A percentile compares a stretch with the other conserved stretches of the same genome.
phyloP scores from a whole-genome alignment of 2,329 filamentous ascomycete species.

The Colletotrichum spinosum region DNA sequence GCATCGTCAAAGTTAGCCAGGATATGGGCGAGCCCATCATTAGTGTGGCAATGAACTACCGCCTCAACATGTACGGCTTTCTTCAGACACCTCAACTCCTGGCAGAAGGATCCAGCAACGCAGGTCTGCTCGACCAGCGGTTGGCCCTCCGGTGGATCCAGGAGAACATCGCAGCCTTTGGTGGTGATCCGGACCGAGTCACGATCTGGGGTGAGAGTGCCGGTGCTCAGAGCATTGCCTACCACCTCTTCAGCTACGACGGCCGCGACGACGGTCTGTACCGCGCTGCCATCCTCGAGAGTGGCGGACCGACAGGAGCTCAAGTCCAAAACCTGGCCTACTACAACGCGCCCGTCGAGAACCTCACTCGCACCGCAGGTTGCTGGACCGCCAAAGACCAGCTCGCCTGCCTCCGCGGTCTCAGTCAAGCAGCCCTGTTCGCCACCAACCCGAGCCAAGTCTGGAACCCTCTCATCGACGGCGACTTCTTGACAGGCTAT shows the following conservation, averaged over 20 bases:
- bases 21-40: conserved; percentile 65
- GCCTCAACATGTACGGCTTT: conserved; percentile 65
- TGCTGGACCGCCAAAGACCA: conserved; percentile 50
- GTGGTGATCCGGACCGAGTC: conserved; percentile 58
- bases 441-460: conserved; percentile 50
- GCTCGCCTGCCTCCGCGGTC: conserved; percentile 50
- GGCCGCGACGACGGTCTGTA: conserved; percentile 68
- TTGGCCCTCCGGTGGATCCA: conserved; percentile 62
- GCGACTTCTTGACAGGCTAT: conserved; percentile 59
- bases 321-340: conserved; percentile 48
- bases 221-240: conserved; percentile 53
- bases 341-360: conserved; percentile 49
- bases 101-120: conserved; percentile 56
- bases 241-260: conserved; percentile 66
- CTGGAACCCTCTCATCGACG: conserved; percentile 59
- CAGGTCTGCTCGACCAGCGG: conserved; percentile 63
- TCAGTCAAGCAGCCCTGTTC: conserved; percentile 48
- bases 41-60: conserved; percentile 65
- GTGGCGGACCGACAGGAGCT: conserved; percentile 53
- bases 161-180: conserved; percentile 65
- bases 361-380: conserved; percentile 48
- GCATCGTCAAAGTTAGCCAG: conserved; percentile 66
- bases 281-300: conserved; percentile 64
- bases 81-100: conserved; percentile 58
- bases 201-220: conserved; percentile 62